Percentiles rank a stretch among this genome's conserved stretches.
These are phyloP conservation scores for Rhizophora mangle DNA, from an alignment of 345 rosid genomes.

Conservation along the genomic window DNA sequence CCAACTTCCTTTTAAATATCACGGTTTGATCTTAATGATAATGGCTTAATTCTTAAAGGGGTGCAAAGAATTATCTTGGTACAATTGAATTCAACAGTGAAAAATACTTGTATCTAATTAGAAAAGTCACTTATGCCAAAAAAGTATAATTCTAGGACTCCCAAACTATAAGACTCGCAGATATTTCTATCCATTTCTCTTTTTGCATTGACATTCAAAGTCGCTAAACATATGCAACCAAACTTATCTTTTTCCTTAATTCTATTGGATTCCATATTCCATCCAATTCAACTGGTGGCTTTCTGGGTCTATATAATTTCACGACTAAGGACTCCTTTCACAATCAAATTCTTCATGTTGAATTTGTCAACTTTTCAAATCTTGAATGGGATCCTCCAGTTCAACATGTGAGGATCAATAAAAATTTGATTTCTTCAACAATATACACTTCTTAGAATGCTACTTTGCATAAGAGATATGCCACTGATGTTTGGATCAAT, in stretches of 20 bases:
- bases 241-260: slow-evolving; percentile 43
- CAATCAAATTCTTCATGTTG: slow-evolving; percentile 26
- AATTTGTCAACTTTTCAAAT: slow-evolving; percentile 33
- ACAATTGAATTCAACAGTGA: slow-evolving; percentile 27
- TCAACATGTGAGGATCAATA: slow-evolving; percentile 45
- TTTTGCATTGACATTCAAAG: slow-evolving; percentile 22
- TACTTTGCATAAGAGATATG: slow-evolving; percentile 32
- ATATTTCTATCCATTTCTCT: slow-evolving; percentile 38
- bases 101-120: slow-evolving; percentile 26
- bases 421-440: slow-evolving; percentile 30
- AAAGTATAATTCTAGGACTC: slow-evolving; percentile 34
- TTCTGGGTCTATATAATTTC: slow-evolving; percentile 38
- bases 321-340: slow-evolving; percentile 14
- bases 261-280: slow-evolving; percentile 41
- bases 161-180: slow-evolving; percentile 17
- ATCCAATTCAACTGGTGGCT: slow-evolving; percentile 39
- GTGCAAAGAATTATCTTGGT: slow-evolving; percentile 27
- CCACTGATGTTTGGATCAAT: slow-evolving; percentile 23
- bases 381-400: slow-evolving; percentile 31
- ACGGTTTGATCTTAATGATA: slow-evolving; percentile 16
- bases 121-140: slow-evolving; percentile 31
- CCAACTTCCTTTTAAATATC: slow-evolving; percentile 26
- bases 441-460: slow-evolving; percentile 39
- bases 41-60: slow-evolving; percentile 34
- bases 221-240: not conserved